phyloP scores from a whole-genome alignment of 2,329 filamentous ascomycete species.

The Arthrobotrys sinensis region DNA sequence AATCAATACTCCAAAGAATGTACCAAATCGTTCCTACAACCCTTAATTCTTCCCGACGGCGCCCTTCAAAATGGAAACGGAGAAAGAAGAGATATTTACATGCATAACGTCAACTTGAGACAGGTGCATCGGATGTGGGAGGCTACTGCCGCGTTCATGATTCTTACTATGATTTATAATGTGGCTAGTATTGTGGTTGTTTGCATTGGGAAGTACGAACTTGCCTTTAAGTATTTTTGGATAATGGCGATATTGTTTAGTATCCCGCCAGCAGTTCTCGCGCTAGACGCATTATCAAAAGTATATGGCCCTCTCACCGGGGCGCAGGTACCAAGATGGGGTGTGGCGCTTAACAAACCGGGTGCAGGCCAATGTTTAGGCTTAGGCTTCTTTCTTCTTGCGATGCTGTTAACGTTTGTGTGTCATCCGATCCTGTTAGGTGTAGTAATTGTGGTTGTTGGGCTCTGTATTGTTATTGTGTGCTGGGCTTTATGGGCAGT shows the following conservation, averaged over 20 bases:
- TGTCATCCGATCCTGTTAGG: conserved; percentile 14
- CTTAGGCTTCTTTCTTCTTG: conserved; percentile 24
- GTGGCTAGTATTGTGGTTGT: conserved; percentile 2
- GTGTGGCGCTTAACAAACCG: conserved; percentile 25
- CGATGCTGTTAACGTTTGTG: conserved; percentile 32
- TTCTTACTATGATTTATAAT: conserved; percentile 25
- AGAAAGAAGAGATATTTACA: not conserved
- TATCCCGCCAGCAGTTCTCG: conserved; percentile 16
- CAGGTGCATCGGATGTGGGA: conserved; percentile 25
- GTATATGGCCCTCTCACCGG: conserved; percentile 8
- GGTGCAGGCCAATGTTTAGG: conserved; percentile 35
- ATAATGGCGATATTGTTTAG: conserved; percentile 5
- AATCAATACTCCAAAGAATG: conserved; percentile 39
- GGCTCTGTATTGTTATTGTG: conserved; percentile 1
- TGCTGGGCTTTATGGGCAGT: not conserved
- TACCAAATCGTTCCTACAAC: conserved; percentile 22
- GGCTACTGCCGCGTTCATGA: conserved; percentile 11
- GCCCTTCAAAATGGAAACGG: conserved; percentile 8
- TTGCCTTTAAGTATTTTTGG: conserved; percentile 28
- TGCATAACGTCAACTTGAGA: not conserved
- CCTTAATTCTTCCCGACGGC: conserved; percentile 18
- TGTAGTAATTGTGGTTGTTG: not conserved
- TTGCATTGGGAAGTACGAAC: not conserved
- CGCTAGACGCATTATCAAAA: conserved; percentile 4
- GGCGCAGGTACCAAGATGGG: conserved; percentile 5